Percentiles rank a stretch among this genome's conserved stretches.
Evolutionary conservation across 108 stramenopile genomes (phyloP).

Genomic region (Nannochloropsis granulata): DNA sequence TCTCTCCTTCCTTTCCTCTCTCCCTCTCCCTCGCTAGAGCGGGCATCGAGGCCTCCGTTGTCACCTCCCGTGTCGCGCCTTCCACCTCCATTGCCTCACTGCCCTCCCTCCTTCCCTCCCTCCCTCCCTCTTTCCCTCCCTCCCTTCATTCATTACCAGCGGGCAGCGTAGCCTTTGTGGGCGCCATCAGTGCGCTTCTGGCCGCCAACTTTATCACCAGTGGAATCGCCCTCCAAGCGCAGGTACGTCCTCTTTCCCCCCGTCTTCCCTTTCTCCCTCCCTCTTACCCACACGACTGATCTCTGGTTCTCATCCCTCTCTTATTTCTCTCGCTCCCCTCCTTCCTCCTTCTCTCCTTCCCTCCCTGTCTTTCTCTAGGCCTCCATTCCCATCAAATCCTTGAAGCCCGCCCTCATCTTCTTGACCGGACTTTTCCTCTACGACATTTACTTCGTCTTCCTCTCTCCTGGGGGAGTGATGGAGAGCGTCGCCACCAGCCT

Average conservation of each 20-base stretch:
- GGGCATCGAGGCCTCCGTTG: no score
- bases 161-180: slow-evolving; percentile 6
- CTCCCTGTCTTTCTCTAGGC: slow-evolving; percentile 25
- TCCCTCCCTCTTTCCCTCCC: neutral
- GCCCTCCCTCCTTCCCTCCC: no score
- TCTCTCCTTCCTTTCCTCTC: no score
- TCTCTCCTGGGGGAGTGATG: neutral
- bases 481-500: slow-evolving; percentile 45
- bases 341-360: neutral
- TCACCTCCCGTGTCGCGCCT: no score
- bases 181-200: slow-evolving; percentile 29
- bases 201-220: neutral
- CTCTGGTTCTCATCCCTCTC: no score
- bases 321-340: slow-evolving; percentile 27
- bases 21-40: no score
- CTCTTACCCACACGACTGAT: no score
- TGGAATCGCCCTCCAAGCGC: slow-evolving; percentile 22
- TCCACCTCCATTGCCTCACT: no score
- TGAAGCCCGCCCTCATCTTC: slow-evolving; percentile 39
- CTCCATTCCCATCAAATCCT: slow-evolving; percentile 38
- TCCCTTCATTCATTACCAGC: neutral
- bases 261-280: slow-evolving; percentile 27
- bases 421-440: slow-evolving; percentile 47
- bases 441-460: slow-evolving; percentile 48
- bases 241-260: neutral